These are phyloP conservation scores for Spathaspora girioi DNA, from an alignment of 805 yeast genomes.

Conservation along the genomic window DNA sequence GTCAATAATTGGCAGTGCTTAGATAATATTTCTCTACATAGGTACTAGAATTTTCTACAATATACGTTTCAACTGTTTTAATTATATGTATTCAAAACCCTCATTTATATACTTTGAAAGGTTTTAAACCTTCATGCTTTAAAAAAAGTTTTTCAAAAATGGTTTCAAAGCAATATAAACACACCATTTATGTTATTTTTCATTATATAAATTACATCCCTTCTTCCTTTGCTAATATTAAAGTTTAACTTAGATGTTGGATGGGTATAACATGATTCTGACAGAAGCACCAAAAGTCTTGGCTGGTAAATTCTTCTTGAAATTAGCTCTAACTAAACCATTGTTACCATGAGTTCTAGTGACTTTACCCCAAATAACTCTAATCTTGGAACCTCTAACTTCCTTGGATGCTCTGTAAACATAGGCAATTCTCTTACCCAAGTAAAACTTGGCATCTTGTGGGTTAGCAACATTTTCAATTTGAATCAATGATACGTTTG, in stretches of 20 bases:
- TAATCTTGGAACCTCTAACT: conserved; percentile 97
- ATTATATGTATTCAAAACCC: conserved; percentile 5
- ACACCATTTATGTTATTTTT: not conserved
- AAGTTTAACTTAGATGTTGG: conserved; percentile 77
- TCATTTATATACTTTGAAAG: conserved; percentile 3
- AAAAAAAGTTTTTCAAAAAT: not conserved
- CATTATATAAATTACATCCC: conserved; percentile 3
- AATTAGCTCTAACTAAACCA: conserved; percentile 98
- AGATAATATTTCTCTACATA: not conserved
- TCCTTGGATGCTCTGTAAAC: conserved; percentile 99
- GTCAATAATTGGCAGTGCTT: not conserved
- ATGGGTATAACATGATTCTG: conserved; percentile 99
- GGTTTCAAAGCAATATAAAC: conserved; percentile 1
- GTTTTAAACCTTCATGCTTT: conserved; percentile 1
- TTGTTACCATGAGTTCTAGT: conserved; percentile 98
- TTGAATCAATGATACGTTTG: conserved; percentile 94
- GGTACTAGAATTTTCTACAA: no score
- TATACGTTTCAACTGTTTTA: conserved; percentile 2
- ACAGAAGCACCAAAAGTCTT: conserved; percentile 99
- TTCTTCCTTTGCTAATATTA: not conserved
- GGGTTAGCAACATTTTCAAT: conserved; percentile 92
- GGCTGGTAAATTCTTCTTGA: conserved; percentile 98
- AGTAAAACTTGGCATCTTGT: conserved; percentile 97
- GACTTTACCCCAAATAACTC: conserved; percentile 99
- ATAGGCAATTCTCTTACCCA: conserved; percentile 99